Percentiles rank a stretch among this genome's conserved stretches.
phyloP scores from a whole-genome alignment of 208 protist genomes.

The Tritrichomonas foetus region DNA sequence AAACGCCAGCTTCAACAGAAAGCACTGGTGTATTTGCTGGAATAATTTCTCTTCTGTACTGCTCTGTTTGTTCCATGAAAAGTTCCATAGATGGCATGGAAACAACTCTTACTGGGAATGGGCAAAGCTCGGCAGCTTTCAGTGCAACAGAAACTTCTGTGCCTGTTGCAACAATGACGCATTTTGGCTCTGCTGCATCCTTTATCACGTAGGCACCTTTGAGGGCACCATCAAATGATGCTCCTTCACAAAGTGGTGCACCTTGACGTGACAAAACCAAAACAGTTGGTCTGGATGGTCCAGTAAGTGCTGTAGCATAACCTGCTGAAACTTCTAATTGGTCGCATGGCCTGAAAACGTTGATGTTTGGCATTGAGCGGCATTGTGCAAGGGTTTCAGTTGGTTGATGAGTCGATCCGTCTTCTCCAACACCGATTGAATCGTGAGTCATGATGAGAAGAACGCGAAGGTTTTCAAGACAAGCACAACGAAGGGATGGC shows the following conservation, averaged over 20 bases:
- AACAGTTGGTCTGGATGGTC: constrained; percentile 66
- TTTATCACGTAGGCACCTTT: constrained; percentile 60
- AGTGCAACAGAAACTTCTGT: constrained; percentile 78
- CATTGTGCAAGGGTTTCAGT: constrained; percentile 45
- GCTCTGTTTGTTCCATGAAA: constrained; percentile 79
- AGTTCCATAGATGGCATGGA: constrained; percentile 93
- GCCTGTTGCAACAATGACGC: constrained; percentile 86
- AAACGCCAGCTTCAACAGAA: constrained; percentile 43
- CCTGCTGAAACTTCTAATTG: constrained; percentile 72
- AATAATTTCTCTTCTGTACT: constrained; percentile 68
- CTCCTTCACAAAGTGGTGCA: constrained; percentile 64
- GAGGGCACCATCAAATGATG: constrained; percentile 66
- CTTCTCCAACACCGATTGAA: no score
- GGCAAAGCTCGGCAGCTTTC: constrained; percentile 28
- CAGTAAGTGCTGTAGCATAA: constrained; percentile 46
- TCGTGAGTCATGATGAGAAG: constrained; percentile 98
- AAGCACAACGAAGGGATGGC: constrained; percentile 78
- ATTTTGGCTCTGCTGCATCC: constrained; percentile 53
- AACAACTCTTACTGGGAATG: constrained; percentile 69
- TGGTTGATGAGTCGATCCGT: constrained; percentile 94
- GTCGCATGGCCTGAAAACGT: constrained; percentile 86
- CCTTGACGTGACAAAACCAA: constrained; percentile 88
- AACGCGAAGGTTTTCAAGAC: constrained; percentile 76
- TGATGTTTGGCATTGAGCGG: constrained; percentile 84
- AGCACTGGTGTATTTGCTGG: constrained; percentile 44